Evolutionary conservation across 208 protist genomes (phyloP), one percentile per base, ranked within the genome.

Genomic region (Acanthamoeba quina): DNA sequence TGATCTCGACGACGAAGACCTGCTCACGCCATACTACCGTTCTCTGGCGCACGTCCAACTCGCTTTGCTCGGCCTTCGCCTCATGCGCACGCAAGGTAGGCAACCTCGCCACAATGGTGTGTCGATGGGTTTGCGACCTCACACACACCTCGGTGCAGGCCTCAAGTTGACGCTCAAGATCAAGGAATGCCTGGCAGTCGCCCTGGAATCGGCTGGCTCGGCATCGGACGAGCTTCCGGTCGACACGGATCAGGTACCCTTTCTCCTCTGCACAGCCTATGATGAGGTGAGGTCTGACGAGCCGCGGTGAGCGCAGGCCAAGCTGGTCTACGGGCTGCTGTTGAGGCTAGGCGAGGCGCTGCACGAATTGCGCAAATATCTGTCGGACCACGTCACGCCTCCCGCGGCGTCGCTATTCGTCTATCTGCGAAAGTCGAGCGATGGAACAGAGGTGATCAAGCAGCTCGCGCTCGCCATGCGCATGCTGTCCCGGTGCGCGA

Each of bases 121-220:
- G 10, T 5, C 24, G 24, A 29, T 70, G 5, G 3, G 11, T 24
- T 70, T 47, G 41, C 41, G 41, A 47, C 9, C 41, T 47, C 41
- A 0, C 41, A 47, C 41, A 47, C 41, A 10, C 41, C 10, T 34
- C 29, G 7, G n/a, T 34, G n/a, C 29, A 83, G 76, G 76, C 41
- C 76, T 83, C 37, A 83, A 83, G 76, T 5, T 83, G 76, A 83
- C 76, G 21, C 76, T 58, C 21, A 83, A 83, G 44, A 83, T 83
- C 76, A 83, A 83, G 47, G 76, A 83, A 41, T 24, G 56, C n/a
- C 9, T 83, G 10, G n/a, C 37, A 31, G 44, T 37, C 6, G 47
- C 76, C 10, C 47, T 49, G 21, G 76, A 83, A 37, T n/a, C 37
- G 1, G 47, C 13, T 10, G 24, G 5, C 9, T 58, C n/a, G 24